Base-by-base conservation (phyloP, 2,329 filamentous ascomycete species). In the Cladosporium sp. region DNA sequence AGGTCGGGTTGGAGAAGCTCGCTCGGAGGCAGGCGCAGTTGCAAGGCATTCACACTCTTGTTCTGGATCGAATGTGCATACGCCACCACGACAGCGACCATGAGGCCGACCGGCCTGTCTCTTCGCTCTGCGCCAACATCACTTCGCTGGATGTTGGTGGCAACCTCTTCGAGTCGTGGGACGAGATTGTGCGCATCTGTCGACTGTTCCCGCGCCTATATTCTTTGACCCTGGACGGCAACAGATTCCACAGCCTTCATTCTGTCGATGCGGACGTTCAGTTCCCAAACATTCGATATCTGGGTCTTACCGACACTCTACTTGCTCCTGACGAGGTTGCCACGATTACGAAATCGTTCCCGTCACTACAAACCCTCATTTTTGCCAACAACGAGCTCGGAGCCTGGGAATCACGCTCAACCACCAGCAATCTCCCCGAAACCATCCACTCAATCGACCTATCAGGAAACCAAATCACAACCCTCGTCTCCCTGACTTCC, bases 1-100 rank as follows among this genome's bases (percentile, higher is more conserved):
- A 98, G 79, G 87, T 98, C 37, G 95, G 95, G 33, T 98, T 98
- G 72, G 93, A 96, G 71, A 97, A 97, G 82, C 92, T 97, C 70
- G 87, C 90, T 52, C 85, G 85, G 70, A 88, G 93, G 78, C 88
- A 96, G 73, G 90, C 93, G 71, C 83, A 90, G 74, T 82, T 98
- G 35, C 82, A 89, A 64, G 91, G 95, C 72, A 84, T 98, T 67
- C 89, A 85, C 70, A 88, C 93, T 64, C 88, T 96, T 59, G 87
- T 98, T 46, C 82, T 99, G 8, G 93, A 98, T 78, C 89, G 90
- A 16, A 79, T 92, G 74, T 83, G 86, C 60, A 85, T 98, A 68
- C 78, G 76, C 8, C 56, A 68, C 66, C 50, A 64, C 2, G 40
- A 31, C 2, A 31, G 46, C 21, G 61, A 66, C 3, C 65, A 70